Evolutionary conservation across 2,329 filamentous ascomycete genomes (phyloP), one percentile per base, ranked within the genome.

Genomic region (Coniochaeta sp.): DNA sequence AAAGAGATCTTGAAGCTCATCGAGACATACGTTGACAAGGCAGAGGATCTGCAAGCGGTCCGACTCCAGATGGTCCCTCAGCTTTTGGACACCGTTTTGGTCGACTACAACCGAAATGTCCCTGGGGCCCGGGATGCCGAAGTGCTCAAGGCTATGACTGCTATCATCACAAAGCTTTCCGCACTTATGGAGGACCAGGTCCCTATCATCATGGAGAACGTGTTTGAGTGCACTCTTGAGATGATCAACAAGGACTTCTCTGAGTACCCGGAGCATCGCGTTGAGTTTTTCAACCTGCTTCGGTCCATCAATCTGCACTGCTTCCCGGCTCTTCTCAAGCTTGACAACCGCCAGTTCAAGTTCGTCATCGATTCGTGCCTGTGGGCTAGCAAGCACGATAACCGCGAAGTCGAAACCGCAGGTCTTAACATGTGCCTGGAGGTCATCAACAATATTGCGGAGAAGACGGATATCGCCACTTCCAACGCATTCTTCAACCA

Each of bases 191-290:
- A 98, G 73, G 95, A 98, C 72, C 95, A 98, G 75, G 91, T 99
- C 50, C 92, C 95, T 11, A 89, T 89, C 57, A 98, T 99, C 70
- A 96, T 99, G 90, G 93, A 98, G 74, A 96, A 93, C 67, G 91
- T 99, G 28, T 99, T 99, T 69, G 93, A 98, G 75, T 98, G 93
- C 79, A 99, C 95, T 3, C 81, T 99, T 60, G 92, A 96, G 70
- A 99, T 99, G 95, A 99, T 99, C 79, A 99, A 98, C 85, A 99
- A 99, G 79, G 95, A 99, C 76, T 99, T 99, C 76, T 97, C 96
- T 55, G 95, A 99, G 72, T 99, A 96, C 74, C 95, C 95, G 0
- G 95, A 99, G 74, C 95, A 99, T 73, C 89, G 96, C 61, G 95
- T 99, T n/a, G 93, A 98, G 74, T 99, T 99, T 76, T 99, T 99